Base-by-base conservation (phyloP, 1,284 basidiomycete species). In the Cutaneotrichosporon cutaneum region DNA sequence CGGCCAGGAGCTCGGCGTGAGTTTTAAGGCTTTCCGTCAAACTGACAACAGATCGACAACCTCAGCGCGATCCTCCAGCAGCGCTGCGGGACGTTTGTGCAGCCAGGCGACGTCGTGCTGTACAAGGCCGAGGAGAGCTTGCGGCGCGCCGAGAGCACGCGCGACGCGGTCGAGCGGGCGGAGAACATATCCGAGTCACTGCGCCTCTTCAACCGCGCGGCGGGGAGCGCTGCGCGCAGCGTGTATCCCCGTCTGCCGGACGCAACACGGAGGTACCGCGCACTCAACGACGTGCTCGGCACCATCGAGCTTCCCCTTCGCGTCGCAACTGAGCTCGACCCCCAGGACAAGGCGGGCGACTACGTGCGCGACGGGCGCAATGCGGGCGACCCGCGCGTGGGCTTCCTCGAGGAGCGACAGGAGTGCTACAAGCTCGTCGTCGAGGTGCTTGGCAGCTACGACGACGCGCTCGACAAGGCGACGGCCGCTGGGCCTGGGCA, bases 61-160 rank as follows among this genome's bases (percentile, higher is more conserved):
- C 90, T 99, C 71, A 95, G 92, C 71, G 92, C 97, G 70, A 88
- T 93, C 58, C 81, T 99, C 35, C 95, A 99, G 76, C 88, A 90
- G 73, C 85, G 93, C 72, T 99, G 96, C 72, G 94, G 94, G 0
- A 92, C 92, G 21, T 99, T 99, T 84, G 98, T 94, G 79, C 94
- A 92, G 71, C 90, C 95, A 0, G 96, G 97, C 73, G 96, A 99
- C 80, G 96, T 99, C 48, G 90, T 97, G 82, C 82, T 97, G 54
- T 98, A 99, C 83, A 99, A 99, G 83, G 95, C 95, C 1, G 90
- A 92, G 74, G 96, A 99, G 80, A 92, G 89, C 69, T 85, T 97
- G 50, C 89, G 93, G 8, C 90, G 90, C 70, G 94, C 96, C 26
- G 88, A 90, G 53, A 92, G 94, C 75, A 87, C 90, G 16, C 83